These are phyloP conservation scores for Flaveria bidentis DNA, from an alignment of 129 eudicot genomes.

Conservation along the genomic window DNA sequence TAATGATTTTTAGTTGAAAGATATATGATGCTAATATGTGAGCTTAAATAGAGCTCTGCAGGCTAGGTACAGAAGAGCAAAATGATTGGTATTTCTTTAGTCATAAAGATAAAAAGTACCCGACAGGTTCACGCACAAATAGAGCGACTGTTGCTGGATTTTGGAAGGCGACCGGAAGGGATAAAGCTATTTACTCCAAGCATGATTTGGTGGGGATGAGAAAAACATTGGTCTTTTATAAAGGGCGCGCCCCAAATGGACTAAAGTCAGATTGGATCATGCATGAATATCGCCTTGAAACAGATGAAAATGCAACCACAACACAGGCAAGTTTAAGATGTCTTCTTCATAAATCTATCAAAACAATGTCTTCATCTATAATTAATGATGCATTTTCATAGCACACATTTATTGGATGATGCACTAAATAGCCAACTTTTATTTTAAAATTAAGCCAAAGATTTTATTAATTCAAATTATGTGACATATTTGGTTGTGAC, in stretches of 20 bases:
- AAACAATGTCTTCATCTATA: not conserved
- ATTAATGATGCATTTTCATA: not conserved
- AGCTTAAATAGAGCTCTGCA: slow-evolving; percentile 61
- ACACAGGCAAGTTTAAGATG: slow-evolving; percentile 45
- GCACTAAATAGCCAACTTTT: not conserved
- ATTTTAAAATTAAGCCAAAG: no score
- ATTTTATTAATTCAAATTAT: no score
- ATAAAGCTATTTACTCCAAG: slow-evolving; percentile 82
- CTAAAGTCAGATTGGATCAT: slow-evolving; percentile 92
- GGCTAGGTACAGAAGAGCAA: slow-evolving; percentile 82
- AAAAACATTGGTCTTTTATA: slow-evolving; percentile 83
- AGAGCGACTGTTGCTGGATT: slow-evolving; percentile 93
- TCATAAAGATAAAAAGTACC: slow-evolving; percentile 92
- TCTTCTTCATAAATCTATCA: not conserved
- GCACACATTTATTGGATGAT: not conserved
- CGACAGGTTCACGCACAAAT: slow-evolving; percentile 93
- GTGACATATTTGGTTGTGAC: no score
- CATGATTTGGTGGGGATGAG: slow-evolving; percentile 93
- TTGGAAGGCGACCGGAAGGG: slow-evolving; percentile 99
- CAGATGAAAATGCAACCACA: slow-evolving; percentile 69
- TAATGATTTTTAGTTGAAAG: not conserved
- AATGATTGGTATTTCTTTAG: slow-evolving; percentile 92
- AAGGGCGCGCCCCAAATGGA: slow-evolving; percentile 95
- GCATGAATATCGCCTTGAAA: slow-evolving; percentile 96
- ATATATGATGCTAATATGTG: not conserved